phyloP scores from a whole-genome alignment of 2,329 filamentous ascomycete genomes.

The Camillea tinctor region DNA sequence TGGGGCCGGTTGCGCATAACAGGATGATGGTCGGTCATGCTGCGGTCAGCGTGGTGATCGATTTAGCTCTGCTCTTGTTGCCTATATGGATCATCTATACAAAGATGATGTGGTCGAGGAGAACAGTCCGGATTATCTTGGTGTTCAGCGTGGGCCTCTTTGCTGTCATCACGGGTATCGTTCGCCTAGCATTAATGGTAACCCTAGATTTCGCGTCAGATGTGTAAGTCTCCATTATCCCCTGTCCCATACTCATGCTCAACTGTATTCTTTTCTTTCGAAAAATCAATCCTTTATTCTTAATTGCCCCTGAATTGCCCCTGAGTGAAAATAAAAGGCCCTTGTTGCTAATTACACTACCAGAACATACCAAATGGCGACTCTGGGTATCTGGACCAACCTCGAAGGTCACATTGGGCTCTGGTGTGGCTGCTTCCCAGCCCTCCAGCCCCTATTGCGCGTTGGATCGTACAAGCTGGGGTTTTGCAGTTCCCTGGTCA shows the following conservation, averaged over 20 bases:
- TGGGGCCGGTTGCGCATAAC: conserved; percentile 20
- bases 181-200: conserved; percentile 37
- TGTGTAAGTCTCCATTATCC: conserved; percentile 29
- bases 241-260: background rate
- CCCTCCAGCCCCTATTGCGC: conserved; percentile 39
- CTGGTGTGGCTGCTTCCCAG: conserved; percentile 42
- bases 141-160: conserved; percentile 39
- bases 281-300: no score
- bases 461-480: conserved; percentile 29
- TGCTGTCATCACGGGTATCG: conserved; percentile 36
- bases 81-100: conserved; percentile 38
- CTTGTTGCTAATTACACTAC: background rate
- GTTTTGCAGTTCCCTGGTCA: conserved; percentile 11
- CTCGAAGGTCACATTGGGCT: conserved; percentile 43
- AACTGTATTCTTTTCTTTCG: background rate
- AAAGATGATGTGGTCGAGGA: conserved; percentile 36
- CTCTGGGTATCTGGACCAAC: conserved; percentile 39
- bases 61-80: conserved; percentile 35
- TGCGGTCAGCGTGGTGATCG: conserved; percentile 18
- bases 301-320: no score
- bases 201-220: conserved; percentile 31
- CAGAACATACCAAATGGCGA: conserved; percentile 39
- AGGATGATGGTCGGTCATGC: conserved; percentile 31
- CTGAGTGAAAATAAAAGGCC: background rate
- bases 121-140: conserved; percentile 35